A percentile compares a stretch with the other conserved stretches of the same genome.
These are phyloP conservation scores for Sordariomycetes sp. DNA, from an alignment of 2,329 filamentous ascomycete species.

Conservation along the genomic window DNA sequence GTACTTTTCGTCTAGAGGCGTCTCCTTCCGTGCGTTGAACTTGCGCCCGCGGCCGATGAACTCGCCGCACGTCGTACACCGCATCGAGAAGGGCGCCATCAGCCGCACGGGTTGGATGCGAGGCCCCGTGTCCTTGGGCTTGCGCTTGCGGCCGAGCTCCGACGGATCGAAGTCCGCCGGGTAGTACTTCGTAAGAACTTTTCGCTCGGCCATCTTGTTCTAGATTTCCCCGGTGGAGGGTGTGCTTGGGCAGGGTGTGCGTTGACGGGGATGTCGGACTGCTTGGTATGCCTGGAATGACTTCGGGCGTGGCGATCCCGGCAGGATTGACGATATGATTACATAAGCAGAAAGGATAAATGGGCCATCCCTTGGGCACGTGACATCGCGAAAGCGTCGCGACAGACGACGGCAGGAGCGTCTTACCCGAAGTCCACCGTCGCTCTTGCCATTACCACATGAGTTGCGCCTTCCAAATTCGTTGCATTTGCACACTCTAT, in stretches of 20 bases:
- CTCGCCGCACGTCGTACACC: slow-evolving; percentile 45
- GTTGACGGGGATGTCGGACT: not conserved
- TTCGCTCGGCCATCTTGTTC: slow-evolving; percentile 67
- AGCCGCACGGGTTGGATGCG: slow-evolving; percentile 79
- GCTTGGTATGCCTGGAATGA: not conserved
- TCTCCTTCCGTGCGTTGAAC: slow-evolving; percentile 93
- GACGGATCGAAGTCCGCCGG: slow-evolving; percentile 84
- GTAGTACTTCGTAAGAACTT: slow-evolving; percentile 59
- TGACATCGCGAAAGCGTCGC: not conserved
- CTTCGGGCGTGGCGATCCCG: not conserved
- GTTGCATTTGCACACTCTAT: not conserved
- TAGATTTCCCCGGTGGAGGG: not conserved
- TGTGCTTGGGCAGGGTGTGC: not conserved
- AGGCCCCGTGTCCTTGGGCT: slow-evolving; percentile 62
- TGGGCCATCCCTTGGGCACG: not conserved
- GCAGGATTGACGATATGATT: not conserved
- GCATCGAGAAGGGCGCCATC: slow-evolving; percentile 47
- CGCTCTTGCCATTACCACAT: not conserved
- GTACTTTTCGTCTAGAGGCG: slow-evolving; percentile 78
- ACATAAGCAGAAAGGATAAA: not conserved
- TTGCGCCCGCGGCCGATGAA: slow-evolving; percentile 91
- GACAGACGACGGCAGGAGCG: not conserved
- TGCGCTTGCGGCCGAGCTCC: slow-evolving; percentile 59
- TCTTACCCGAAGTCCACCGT: not conserved
- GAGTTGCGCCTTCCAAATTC: not conserved